Conservation (phyloP, 2,329 filamentous ascomycete species). For the Pseudonectria buxi region DNA sequence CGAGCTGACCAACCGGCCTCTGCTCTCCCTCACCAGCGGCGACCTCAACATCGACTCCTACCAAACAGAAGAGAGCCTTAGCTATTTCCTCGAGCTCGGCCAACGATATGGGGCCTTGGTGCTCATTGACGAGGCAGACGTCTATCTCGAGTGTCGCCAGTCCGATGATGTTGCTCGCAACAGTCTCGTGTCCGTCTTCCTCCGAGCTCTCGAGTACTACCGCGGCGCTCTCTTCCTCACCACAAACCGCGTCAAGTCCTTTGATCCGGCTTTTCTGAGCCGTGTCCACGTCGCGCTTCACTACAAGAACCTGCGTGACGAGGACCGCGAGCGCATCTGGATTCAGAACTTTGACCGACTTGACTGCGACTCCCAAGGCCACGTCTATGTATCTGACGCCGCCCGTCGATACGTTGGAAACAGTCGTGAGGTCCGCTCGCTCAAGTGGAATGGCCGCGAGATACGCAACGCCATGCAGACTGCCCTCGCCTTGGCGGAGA, state of each 20-base stretch:
- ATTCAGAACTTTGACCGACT: slow-evolving; percentile 39
- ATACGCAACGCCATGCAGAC: slow-evolving; percentile 40
- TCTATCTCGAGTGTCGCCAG: slow-evolving; percentile 49
- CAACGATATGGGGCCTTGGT: slow-evolving; percentile 45
- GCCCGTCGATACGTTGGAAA: slow-evolving; percentile 34
- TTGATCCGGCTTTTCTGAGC: slow-evolving; percentile 42
- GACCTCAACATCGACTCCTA: slow-evolving; percentile 36
- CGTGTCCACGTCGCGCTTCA: slow-evolving; percentile 44
- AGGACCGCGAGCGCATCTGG: slow-evolving; percentile 40
- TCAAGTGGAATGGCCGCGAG: slow-evolving; percentile 38
- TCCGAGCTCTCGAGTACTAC: slow-evolving; percentile 47
- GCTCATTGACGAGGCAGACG: slow-evolving; percentile 54
- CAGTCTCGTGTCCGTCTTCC: slow-evolving; percentile 41
- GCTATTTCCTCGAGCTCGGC: slow-evolving; percentile 42
- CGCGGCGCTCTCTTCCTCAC: slow-evolving; percentile 44
- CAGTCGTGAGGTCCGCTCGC: slow-evolving; percentile 27
- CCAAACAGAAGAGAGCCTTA: slow-evolving; percentile 36
- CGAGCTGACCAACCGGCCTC: slow-evolving; percentile 42
- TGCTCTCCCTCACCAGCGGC: slow-evolving; percentile 44
- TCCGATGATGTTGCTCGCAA: slow-evolving; percentile 39
- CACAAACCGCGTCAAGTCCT: slow-evolving; percentile 41
- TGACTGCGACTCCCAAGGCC: slow-evolving; percentile 32
- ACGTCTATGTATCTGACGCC: slow-evolving; percentile 30
- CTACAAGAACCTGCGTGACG: slow-evolving; percentile 35
- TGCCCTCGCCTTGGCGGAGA: slow-evolving; percentile 38